Conservation (phyloP, 345 rosid species). For the Mercurialis annua region DNA sequence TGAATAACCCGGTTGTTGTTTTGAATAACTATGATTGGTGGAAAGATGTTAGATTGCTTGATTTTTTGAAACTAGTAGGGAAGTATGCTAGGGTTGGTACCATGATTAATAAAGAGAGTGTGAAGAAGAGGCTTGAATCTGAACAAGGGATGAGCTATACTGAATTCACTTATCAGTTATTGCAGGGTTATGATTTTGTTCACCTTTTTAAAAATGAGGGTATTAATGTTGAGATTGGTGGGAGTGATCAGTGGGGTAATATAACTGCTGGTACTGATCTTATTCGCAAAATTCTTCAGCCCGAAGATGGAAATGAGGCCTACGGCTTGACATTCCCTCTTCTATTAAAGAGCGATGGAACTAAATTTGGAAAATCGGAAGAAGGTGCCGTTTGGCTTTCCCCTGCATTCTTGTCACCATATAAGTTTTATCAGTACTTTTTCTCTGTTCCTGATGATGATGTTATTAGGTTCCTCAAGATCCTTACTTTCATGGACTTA, state of each 20-base stretch:
- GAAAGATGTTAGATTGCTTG: slow-evolving; percentile 76
- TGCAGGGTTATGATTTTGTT: slow-evolving; percentile 87
- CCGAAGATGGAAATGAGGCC: slow-evolving; percentile 56
- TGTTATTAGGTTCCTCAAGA: slow-evolving; percentile 69
- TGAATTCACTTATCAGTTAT: slow-evolving; percentile 82
- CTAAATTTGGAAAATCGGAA: slow-evolving; percentile 95
- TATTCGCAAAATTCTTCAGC: slow-evolving; percentile 69
- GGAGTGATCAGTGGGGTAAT: slow-evolving; percentile 99
- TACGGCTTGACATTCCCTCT: slow-evolving; percentile 92
- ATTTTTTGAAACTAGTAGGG: slow-evolving; percentile 78
- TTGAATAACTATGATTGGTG: slow-evolving; percentile 95
- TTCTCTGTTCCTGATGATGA: slow-evolving; percentile 88
- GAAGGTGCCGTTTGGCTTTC: slow-evolving; percentile 98
- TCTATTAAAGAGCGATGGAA: slow-evolving; percentile 78
- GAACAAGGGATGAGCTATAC: slow-evolving; percentile 96
- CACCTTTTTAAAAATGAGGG: slow-evolving; percentile 64
- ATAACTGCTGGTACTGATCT: slow-evolving; percentile 91
- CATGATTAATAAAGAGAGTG: slow-evolving; percentile 91
- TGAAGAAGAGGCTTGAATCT: slow-evolving; percentile 85
- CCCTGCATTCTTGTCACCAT: slow-evolving; percentile 68
- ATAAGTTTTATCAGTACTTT: slow-evolving; percentile 90
- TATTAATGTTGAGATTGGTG: slow-evolving; percentile 88
- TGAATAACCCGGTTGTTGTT: slow-evolving; percentile 28
- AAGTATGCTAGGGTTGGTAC: slow-evolving; percentile 77
- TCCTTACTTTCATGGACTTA: slow-evolving; percentile 69